phyloP scores from a whole-genome alignment of 1,284 basidiomycete species.

The Apiotrichum akiyoshidainum region DNA sequence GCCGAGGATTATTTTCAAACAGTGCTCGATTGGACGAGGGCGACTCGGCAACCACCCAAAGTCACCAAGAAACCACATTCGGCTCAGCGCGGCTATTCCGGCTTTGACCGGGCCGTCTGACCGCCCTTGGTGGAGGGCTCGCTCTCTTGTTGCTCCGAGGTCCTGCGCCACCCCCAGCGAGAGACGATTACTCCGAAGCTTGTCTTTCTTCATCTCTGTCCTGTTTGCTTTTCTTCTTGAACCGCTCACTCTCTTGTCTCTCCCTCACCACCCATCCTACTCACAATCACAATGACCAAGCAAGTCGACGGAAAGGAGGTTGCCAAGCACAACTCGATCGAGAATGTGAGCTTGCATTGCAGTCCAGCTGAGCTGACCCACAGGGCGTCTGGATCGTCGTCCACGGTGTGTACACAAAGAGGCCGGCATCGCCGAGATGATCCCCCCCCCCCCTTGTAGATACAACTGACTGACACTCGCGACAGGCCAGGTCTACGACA shows the following conservation, averaged over 20 bases:
- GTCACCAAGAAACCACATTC: too few relatives aligned
- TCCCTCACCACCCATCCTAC: neutral
- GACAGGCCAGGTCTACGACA: constrained; percentile 66
- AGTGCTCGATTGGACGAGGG: neutral
- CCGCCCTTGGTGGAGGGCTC: too few relatives aligned
- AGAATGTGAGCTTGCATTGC: constrained; percentile 33
- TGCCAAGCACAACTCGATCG: constrained; percentile 46
- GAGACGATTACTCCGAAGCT: too few relatives aligned
- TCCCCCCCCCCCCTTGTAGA: constrained; percentile 2
- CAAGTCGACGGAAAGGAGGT: constrained; percentile 47
- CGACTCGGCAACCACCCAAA: neutral
- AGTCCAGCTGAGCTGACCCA: constrained; percentile 2
- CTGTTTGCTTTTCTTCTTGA: too few relatives aligned
- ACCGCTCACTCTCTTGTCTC: neutral
- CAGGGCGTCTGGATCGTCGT: constrained; percentile 85
- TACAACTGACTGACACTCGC: neutral
- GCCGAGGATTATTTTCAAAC: neutral
- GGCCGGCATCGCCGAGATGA: neutral
- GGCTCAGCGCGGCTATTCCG: neutral
- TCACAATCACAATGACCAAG: constrained; percentile 17
- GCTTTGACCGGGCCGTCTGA: neutral
- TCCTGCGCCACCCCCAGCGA: too few relatives aligned
- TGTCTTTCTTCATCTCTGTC: too few relatives aligned
- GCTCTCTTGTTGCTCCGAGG: too few relatives aligned
- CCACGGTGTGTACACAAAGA: constrained; percentile 58